Conservation (phyloP, 768 basidiomycete species). For the Podaxis carcinomalis region DNA sequence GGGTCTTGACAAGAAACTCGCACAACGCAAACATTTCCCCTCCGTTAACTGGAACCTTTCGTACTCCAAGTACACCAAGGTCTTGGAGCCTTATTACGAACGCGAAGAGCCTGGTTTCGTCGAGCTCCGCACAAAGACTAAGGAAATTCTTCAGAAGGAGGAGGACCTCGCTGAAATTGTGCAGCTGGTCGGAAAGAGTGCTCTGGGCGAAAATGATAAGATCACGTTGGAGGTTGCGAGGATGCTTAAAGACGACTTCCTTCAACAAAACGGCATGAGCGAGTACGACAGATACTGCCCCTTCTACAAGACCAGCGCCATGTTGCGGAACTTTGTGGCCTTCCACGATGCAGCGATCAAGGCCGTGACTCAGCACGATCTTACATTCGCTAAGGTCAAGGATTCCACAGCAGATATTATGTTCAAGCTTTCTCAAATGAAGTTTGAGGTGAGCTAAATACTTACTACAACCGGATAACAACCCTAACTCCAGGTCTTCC, state of each 20-base stretch:
- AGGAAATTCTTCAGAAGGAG: constrained; percentile 98
- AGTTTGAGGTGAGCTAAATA: constrained; percentile 75
- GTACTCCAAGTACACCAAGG: constrained; percentile 97
- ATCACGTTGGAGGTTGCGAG: constrained; percentile 96
- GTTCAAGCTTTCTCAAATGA: constrained; percentile 99
- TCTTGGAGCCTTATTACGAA: constrained; percentile 92
- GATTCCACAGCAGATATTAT: constrained; percentile 84
- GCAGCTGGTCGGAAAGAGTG: constrained; percentile 98
- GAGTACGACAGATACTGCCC: constrained; percentile 97
- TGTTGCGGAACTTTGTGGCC: constrained; percentile 91
- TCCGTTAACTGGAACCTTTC: constrained; percentile 99
- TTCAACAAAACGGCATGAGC: constrained; percentile 99
- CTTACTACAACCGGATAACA: neutral
- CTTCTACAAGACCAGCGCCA: constrained; percentile 97
- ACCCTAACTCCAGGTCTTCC: neutral
- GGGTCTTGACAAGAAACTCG: constrained; percentile 99
- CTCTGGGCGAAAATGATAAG: constrained; percentile 95
- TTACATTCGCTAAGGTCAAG: constrained; percentile 84
- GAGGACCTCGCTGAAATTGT: constrained; percentile 98
- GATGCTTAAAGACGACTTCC: constrained; percentile 95
- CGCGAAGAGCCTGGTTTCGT: constrained; percentile 90
- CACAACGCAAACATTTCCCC: constrained; percentile 98
- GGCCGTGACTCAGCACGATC: constrained; percentile 77
- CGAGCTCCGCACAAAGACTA: constrained; percentile 85
- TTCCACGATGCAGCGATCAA: constrained; percentile 91